Percentiles rank a stretch among this genome's conserved stretches.
These are phyloP conservation scores for Kuraishia capsulata DNA, from an alignment of 805 yeast genomes.

Conservation along the genomic window DNA sequence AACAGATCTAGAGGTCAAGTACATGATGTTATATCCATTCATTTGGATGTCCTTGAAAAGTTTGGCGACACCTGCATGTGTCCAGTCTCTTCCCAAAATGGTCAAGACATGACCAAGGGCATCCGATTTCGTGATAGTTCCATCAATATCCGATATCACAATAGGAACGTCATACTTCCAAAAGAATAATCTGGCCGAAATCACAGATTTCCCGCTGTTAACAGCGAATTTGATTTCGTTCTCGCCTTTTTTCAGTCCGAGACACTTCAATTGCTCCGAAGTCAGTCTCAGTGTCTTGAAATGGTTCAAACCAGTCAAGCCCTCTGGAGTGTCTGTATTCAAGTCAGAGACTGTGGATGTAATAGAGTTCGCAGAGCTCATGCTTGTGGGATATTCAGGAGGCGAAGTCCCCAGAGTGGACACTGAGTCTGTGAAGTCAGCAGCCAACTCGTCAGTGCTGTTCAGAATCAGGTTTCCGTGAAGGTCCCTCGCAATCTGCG, in stretches of 20 bases:
- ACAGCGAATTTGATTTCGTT: constrained; percentile 75
- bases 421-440: constrained; percentile 1
- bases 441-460: constrained; percentile 10
- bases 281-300: constrained; percentile 88
- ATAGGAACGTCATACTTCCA: constrained; percentile 85
- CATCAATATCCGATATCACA: constrained; percentile 95
- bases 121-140: constrained; percentile 95
- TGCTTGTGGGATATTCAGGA: background rate
- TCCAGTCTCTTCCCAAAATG: constrained; percentile 95
- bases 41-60: constrained; percentile 76
- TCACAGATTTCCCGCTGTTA: constrained; percentile 72
- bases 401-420: constrained; percentile 1
- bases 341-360: constrained; percentile 1
- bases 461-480: constrained; percentile 59
- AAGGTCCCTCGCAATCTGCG: constrained; percentile 45
- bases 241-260: constrained; percentile 69
- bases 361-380: constrained; percentile 1
- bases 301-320: constrained; percentile 21
- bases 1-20: constrained; percentile 88
- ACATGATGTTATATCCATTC: constrained; percentile 91
- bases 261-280: constrained; percentile 73
- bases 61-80: constrained; percentile 92
- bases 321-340: constrained; percentile 3
- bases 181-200: constrained; percentile 63
- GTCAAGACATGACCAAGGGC: constrained; percentile 94